phyloP scores from a whole-genome alignment of 495 filamentous ascomycete species.

The Xylaria cubensis region DNA sequence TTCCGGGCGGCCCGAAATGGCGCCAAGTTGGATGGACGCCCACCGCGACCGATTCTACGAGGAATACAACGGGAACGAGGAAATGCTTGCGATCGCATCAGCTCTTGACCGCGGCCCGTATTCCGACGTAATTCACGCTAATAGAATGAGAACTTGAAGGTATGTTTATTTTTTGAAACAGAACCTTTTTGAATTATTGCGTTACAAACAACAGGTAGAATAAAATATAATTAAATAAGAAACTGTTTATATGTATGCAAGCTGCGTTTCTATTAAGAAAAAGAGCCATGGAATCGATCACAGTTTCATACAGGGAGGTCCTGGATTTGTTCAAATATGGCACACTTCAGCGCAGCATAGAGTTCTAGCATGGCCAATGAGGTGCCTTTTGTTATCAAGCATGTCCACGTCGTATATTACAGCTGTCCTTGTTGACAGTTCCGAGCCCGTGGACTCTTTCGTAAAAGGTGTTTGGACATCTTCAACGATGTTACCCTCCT shows the following conservation, averaged over 20 bases:
- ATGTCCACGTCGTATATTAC: not conserved
- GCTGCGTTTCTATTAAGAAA: not conserved
- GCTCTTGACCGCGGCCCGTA: constrained; percentile 18
- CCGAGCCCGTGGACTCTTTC: not conserved
- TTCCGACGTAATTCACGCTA: not conserved
- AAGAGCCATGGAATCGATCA: not conserved
- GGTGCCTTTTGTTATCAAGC: not conserved
- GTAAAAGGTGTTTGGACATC: not conserved
- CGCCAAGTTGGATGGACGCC: constrained; percentile 16
- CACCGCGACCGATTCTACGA: constrained; percentile 1
- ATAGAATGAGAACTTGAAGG: not conserved
- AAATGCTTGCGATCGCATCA: not conserved
- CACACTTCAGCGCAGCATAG: not conserved
- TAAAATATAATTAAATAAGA: not conserved
- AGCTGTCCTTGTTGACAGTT: not conserved
- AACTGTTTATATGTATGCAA: not conserved
- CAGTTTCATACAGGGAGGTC: not conserved
- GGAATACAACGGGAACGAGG: not conserved
- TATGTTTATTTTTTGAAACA: not conserved
- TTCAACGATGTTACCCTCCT: not conserved
- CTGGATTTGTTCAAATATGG: not conserved
- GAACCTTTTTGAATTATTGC: not conserved
- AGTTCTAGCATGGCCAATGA: not conserved
- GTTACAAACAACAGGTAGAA: not conserved
- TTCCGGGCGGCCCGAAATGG: constrained; percentile 27